Evolutionary conservation across 2,329 filamentous ascomycete species (phyloP).

Genomic region (Sarocladiaceae sp.): DNA sequence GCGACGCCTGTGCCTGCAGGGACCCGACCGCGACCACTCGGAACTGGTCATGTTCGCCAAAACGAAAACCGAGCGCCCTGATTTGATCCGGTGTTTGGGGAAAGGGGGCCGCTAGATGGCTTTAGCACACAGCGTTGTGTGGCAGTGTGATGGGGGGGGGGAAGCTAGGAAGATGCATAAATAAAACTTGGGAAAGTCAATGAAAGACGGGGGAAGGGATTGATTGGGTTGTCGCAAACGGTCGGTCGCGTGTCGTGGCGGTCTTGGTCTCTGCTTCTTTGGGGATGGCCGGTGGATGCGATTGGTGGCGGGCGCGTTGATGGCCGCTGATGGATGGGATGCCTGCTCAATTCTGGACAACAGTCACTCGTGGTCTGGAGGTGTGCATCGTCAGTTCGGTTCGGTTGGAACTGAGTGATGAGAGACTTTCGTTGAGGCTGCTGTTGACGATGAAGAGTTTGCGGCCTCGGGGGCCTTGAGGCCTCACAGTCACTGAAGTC

Average conservation of each 20-base stretch:
- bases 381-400: not conserved
- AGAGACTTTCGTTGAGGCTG: not conserved
- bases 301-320: not conserved
- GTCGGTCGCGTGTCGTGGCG: slow-evolving; percentile 6
- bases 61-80: not conserved
- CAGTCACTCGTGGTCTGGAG: not conserved
- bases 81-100: not conserved
- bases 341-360: not conserved
- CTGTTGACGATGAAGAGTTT: no score
- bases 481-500: not conserved
- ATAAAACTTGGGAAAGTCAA: slow-evolving; percentile 1
- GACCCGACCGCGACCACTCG: not conserved
- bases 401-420: not conserved
- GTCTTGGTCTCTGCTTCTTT: slow-evolving; percentile 2
- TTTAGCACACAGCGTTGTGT: not conserved
- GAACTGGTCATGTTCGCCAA: not conserved
- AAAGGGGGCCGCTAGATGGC: not conserved
- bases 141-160: not conserved
- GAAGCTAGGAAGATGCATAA: no score
- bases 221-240: slow-evolving; percentile 4
- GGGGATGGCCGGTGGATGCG: not conserved
- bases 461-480: not conserved
- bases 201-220: not conserved
- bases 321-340: not conserved
- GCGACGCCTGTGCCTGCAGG: slow-evolving; percentile 4